phyloP scores from a whole-genome alignment of 345 rosid species.

The Eucalyptus shirleyi region DNA sequence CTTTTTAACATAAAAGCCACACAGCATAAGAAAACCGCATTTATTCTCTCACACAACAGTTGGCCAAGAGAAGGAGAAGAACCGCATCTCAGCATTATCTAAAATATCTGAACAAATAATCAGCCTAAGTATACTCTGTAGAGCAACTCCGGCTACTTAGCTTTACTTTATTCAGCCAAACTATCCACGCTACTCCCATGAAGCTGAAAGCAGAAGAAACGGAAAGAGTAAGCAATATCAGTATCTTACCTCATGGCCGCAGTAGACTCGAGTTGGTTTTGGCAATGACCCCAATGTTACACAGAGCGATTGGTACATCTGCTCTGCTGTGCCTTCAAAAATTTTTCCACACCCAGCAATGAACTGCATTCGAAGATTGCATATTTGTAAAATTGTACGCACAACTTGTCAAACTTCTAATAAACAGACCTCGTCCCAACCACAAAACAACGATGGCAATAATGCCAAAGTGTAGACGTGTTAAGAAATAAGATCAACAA shows the following conservation, averaged over 20 bases:
- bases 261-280: constrained; percentile 68
- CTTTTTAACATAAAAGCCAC: neutral
- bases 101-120: neutral
- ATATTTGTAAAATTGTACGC: neutral
- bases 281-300: constrained; percentile 84
- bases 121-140: neutral
- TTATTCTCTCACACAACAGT: neutral
- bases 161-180: neutral
- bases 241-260: constrained; percentile 82
- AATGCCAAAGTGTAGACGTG: neutral
- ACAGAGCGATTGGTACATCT: constrained; percentile 89
- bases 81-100: neutral
- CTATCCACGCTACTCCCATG: neutral
- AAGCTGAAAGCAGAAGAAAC: neutral
- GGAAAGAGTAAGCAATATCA: neutral
- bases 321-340: constrained; percentile 94
- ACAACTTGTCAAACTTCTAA: neutral
- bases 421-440: neutral
- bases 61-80: neutral
- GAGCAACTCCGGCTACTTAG: neutral
- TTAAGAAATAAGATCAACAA: neutral
- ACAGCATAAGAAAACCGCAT: neutral
- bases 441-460: neutral
- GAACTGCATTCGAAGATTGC: constrained; percentile 27
- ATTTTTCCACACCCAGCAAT: constrained; percentile 87